These are phyloP conservation scores for Brassica incana DNA, from an alignment of 345 rosid species.

Conservation along the genomic window DNA sequence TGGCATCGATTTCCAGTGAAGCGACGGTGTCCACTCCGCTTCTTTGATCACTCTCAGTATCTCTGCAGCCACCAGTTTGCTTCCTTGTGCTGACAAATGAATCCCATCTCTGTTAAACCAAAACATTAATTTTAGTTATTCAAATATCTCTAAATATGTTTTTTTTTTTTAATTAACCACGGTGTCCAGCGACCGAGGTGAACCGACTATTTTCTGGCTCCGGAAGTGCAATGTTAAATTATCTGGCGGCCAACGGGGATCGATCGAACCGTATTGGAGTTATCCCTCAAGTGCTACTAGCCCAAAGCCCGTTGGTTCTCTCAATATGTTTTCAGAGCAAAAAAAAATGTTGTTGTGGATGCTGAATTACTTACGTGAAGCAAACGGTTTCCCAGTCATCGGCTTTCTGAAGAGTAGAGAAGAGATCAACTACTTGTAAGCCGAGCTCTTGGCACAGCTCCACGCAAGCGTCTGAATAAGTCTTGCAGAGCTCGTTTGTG, in stretches of 20 bases:
- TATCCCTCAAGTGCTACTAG: too few species aligned
- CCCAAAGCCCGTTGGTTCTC: too few species aligned
- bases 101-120: constrained; percentile 63
- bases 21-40: constrained; percentile 87
- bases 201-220: too few species aligned
- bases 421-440: constrained; percentile 73
- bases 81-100: constrained; percentile 86
- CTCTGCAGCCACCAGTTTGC: constrained; percentile 82
- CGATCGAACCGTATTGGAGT: too few species aligned
- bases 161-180: too few species aligned
- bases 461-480: constrained; percentile 80
- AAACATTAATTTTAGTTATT: too few species aligned
- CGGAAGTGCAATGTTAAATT: too few species aligned
- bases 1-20: constrained; percentile 90
- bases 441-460: constrained; percentile 73
- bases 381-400: constrained; percentile 66
- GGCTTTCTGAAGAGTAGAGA: constrained; percentile 60
- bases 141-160: neutral
- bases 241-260: too few species aligned
- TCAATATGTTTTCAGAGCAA: neutral
- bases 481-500: constrained; percentile 79
- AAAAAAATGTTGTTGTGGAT: neutral
- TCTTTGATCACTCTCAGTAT: constrained; percentile 72
- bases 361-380: constrained; percentile 69
- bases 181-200: too few species aligned